Conservation (phyloP, 1,284 basidiomycete genomes). For the Termitomyces sp. region DNA sequence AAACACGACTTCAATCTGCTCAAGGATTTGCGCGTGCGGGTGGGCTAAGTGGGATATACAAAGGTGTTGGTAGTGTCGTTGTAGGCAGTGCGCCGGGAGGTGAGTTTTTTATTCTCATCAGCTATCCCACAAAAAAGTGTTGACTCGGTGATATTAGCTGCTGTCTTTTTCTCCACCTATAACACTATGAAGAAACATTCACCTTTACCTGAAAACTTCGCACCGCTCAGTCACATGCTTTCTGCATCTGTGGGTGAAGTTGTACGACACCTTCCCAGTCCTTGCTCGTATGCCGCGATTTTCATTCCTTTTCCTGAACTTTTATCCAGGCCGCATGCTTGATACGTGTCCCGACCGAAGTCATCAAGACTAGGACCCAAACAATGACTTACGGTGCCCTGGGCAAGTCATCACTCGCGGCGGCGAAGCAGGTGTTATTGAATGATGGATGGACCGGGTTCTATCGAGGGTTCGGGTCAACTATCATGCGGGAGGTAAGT, state of each 20-base stretch:
- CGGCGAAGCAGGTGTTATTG: conserved; percentile 32
- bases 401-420: conserved; percentile 36
- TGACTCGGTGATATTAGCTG: conserved; percentile 48
- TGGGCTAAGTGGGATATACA: conserved; percentile 90
- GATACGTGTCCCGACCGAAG: conserved; percentile 91
- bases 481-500: conserved; percentile 42
- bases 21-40: conserved; percentile 86
- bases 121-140: neutral
- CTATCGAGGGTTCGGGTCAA: conserved; percentile 44
- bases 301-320: conserved; percentile 13
- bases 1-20: conserved; percentile 88
- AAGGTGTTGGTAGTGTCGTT: conserved; percentile 91
- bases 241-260: conserved; percentile 82
- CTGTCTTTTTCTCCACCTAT: conserved; percentile 94
- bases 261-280: conserved; percentile 40
- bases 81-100: conserved; percentile 96
- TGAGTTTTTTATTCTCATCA: conserved; percentile 30
- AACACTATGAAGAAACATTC: conserved; percentile 80
- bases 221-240: conserved; percentile 75
- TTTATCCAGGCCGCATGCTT: conserved; percentile 76
- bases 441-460: conserved; percentile 37
- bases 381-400: conserved; percentile 39
- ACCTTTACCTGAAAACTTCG: conserved; percentile 53
- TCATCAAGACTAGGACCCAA: conserved; percentile 68
- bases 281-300: conserved; percentile 9